Base-by-base conservation (phyloP, 805 yeast species). In the Diddensiella caesifluorescens region DNA sequence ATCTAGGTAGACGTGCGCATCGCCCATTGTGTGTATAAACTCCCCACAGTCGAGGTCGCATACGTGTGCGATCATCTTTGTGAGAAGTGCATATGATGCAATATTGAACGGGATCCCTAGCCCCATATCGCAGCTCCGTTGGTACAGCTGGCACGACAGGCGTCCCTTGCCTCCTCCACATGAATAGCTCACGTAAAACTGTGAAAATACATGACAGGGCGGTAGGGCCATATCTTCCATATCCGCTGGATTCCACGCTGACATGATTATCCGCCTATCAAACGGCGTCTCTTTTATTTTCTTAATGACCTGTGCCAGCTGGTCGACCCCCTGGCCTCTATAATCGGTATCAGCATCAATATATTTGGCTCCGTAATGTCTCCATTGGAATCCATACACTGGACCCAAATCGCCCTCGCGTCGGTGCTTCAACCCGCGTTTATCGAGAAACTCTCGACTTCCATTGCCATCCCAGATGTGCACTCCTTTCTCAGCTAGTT, bases 381-480 rank as follows among this genome's bases (percentile, higher is more conserved):
- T 79, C 99, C 99, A 92, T 64, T 92, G 99, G 67, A 92, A 92
- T 0, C 99, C 99, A 61, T 92, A 92, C 2, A 92, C 97, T 1
- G 99, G 98, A 1, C 99, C 99, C 53, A 92, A 64, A 64, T 92
- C 99, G 42, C 97, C 97, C 54, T 79, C 96, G 45, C 88, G 70
- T 59, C 95, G 79, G 45, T 83, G 70, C 0, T 73, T 72, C 35
- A 92, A 72, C 0, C 97, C 98, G 27, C 88, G 65, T 3, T 77
- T 73, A 60, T 92, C 97, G 41, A 92, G 68, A 60, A 77, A 92
- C 62, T 87, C 95, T 47, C 97, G 71, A 27, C 95, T 84, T 7
- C 97, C 98, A 61, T 92, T 92, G 13, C 98, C 98, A 62, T 92
- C 98, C 99, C 99, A 92, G 42, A 92, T 92, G 57, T 79, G 89